Conservation (phyloP, 1,284 basidiomycete species). For the Sparassis latifolia region DNA sequence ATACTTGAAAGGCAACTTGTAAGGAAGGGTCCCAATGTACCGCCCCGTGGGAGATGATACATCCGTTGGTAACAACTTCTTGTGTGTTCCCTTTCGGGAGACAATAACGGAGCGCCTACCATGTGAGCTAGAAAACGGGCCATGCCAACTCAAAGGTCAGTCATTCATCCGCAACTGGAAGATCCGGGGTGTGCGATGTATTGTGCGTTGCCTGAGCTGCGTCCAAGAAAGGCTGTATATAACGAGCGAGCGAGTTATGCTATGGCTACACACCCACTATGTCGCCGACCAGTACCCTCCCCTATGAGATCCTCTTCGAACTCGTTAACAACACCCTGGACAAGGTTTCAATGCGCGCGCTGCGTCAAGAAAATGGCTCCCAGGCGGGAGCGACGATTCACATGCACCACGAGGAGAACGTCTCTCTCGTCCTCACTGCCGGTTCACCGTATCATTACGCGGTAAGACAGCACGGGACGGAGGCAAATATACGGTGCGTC, state of each 20-base stretch:
- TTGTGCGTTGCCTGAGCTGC: constrained; percentile 1
- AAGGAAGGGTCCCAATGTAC: no score
- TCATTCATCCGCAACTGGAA: constrained; percentile 3
- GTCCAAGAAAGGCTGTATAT: neutral
- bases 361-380: constrained; percentile 14
- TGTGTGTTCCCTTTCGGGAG: constrained; percentile 5
- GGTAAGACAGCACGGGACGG: constrained; percentile 20
- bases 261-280: constrained; percentile 2
- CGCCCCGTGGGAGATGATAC: no score
- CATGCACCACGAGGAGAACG: constrained; percentile 19
- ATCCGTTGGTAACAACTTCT: no score
- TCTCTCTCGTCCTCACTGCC: constrained; percentile 24
- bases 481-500: constrained; percentile 28
- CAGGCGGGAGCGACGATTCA: constrained; percentile 19
- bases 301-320: constrained; percentile 45
- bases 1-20: no score
- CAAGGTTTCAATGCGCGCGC: constrained; percentile 29
- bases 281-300: constrained; percentile 43
- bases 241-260: no score
- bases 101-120: constrained; percentile 6
- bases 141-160: neutral
- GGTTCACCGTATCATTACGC: constrained; percentile 25
- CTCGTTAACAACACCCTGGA: constrained; percentile 39
- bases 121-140: neutral
- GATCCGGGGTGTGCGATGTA: constrained; percentile 2